phyloP scores from a whole-genome alignment of 2,329 filamentous ascomycete genomes.

The Ophiostoma ips region DNA sequence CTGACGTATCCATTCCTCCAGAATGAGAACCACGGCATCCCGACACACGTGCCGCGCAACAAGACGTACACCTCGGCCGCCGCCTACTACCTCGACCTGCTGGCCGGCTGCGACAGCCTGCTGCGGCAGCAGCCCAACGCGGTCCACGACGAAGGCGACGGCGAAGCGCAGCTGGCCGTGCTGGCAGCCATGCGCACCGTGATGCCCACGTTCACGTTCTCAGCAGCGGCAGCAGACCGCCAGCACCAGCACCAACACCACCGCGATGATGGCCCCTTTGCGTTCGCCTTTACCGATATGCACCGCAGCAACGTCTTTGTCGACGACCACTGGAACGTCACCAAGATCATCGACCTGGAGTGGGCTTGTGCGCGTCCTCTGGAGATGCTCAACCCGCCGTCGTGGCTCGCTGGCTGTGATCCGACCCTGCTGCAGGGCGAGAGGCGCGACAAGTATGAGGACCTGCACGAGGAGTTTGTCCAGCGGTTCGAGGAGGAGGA shows the following conservation, averaged over 20 bases:
- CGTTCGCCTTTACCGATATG: constrained; percentile 18
- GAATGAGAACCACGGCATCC: constrained; percentile 15
- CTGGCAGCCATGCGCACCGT: not conserved
- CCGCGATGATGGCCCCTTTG: not conserved
- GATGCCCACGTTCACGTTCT: not conserved
- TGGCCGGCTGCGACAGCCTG: not conserved
- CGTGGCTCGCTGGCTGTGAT: not conserved
- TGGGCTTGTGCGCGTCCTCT: constrained; percentile 10
- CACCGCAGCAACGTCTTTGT: constrained; percentile 20
- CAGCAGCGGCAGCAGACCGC: too few species aligned
- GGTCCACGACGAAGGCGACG: not conserved
- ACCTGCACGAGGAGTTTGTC: not conserved
- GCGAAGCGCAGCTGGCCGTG: not conserved
- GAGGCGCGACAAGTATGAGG: not conserved
- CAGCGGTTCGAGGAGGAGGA: not conserved
- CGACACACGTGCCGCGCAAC: constrained; percentile 2
- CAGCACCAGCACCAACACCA: too few species aligned
- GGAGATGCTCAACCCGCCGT: not conserved
- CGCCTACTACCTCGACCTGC: not conserved
- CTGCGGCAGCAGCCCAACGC: not conserved
- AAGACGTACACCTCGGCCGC: not conserved
- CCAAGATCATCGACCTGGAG: constrained; percentile 19
- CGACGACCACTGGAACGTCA: constrained; percentile 21
- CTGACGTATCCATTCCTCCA: constrained; percentile 16
- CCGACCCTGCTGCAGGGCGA: not conserved